These are phyloP conservation scores for Esteya vermicola DNA, from an alignment of 2,329 filamentous ascomycete species.

Conservation along the genomic window DNA sequence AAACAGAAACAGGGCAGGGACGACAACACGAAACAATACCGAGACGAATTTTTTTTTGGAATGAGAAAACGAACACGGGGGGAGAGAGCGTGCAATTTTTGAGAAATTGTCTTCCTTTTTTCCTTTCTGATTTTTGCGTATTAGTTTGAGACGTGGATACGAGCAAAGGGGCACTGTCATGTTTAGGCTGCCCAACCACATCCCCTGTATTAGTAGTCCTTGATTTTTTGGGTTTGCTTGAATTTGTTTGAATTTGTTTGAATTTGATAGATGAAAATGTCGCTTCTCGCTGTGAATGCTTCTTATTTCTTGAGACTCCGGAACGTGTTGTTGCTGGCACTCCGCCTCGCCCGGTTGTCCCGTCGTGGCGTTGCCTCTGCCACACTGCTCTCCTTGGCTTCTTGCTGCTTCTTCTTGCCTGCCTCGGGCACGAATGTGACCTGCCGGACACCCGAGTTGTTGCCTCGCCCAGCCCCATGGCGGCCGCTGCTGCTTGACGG, in stretches of 20 bases:
- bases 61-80: too few species aligned
- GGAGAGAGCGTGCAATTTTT: background rate
- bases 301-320: constrained; percentile 34
- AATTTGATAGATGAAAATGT: background rate
- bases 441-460: constrained; percentile 46
- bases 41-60: too few species aligned
- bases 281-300: background rate
- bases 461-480: constrained; percentile 31
- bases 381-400: constrained; percentile 12
- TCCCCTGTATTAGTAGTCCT: constrained; percentile 2
- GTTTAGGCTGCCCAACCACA: background rate
- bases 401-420: constrained; percentile 31
- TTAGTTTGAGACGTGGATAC: too few species aligned
- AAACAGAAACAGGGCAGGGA: too few species aligned
- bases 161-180: too few species aligned
- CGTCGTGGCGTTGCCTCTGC: constrained; percentile 16
- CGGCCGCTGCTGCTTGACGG: constrained; percentile 11
- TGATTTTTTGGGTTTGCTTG: too few species aligned
- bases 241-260: background rate
- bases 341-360: constrained; percentile 37
- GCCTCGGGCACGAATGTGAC: constrained; percentile 59
- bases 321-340: constrained; percentile 65
- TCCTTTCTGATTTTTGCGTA: too few species aligned
- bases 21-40: background rate
- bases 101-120: too few species aligned